Evolutionary conservation across 139 green algal genomes (phyloP), one percentile per base, ranked within the genome.

Genomic region (Tetratostichococcus sp.): DNA sequence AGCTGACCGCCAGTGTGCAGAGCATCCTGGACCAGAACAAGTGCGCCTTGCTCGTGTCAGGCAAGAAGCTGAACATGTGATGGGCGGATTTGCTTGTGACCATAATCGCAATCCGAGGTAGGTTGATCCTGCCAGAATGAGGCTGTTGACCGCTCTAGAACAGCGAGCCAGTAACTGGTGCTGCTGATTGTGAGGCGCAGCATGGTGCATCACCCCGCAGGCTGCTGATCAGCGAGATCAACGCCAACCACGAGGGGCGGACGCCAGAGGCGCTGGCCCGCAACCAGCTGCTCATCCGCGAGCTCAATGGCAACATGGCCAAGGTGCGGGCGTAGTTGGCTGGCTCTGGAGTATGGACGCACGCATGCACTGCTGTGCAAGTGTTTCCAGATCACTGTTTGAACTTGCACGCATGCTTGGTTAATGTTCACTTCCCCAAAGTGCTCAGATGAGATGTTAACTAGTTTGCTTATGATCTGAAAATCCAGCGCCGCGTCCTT

Each of bases 201-300:
- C 58, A 66, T 4, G 4, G 22, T n/a, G 23, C 25, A 11, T 17
- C 58, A n/a, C 19, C 8, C 23, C 73, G 59, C 79, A 89, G 84
- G 74, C 72, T 79, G 2, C 59, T 92, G 17, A 84, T 92, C 11
- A 77, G 80, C 22, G 79, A 92, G 69, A 88, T 92, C 21, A 86
- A 89, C 35, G 42, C 31, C 50, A 92, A 92, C 72, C 87, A 92
- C 43, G 86, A 88, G n/a, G 50, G 58, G 0, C 74, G 85, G 21
- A 77, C 68, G 4, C 71, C 76, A 1, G 81, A 91, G 50, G 81
- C 43, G 22, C 73, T 91, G 6, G 77, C 77, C 11, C 58, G 86
- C 1, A 92, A 91, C 43, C 85, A 87, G 19, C 25, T 78, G 23
- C 79, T 90, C 22, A 89, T 90, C 39, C 34, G 74, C 1, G 81